Conservation (phyloP, 441 rosid genomes). For the Croton setiger region DNA sequence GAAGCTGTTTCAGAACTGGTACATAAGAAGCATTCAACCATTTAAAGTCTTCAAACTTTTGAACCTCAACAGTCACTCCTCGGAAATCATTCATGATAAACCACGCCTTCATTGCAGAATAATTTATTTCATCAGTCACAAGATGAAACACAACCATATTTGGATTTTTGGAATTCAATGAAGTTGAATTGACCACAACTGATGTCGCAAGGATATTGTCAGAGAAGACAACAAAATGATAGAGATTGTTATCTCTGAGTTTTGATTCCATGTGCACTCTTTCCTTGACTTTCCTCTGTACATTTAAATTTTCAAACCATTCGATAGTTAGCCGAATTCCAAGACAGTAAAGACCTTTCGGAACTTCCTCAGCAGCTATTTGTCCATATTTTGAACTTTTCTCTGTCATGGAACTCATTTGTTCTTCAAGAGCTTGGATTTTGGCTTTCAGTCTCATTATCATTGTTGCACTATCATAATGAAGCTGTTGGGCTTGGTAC, state of each 20-base stretch:
- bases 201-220: slow-evolving; percentile 87
- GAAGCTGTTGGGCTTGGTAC: slow-evolving; percentile 87
- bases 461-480: slow-evolving; percentile 96
- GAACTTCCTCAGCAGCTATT: slow-evolving; percentile 97
- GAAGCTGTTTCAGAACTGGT: slow-evolving; percentile 96
- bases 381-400: slow-evolving; percentile 95
- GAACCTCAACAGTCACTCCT: slow-evolving; percentile 91
- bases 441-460: slow-evolving; percentile 92
- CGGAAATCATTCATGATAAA: slow-evolving; percentile 59
- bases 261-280: slow-evolving; percentile 39
- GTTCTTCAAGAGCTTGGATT: slow-evolving; percentile 79
- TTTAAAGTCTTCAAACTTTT: slow-evolving; percentile 86
- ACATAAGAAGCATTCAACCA: slow-evolving; percentile 98
- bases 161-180: slow-evolving; percentile 60
- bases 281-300: slow-evolving; percentile 44
- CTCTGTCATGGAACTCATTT: slow-evolving; percentile 60
- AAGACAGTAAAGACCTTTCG: slow-evolving; percentile 92
- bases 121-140: slow-evolving; percentile 91
- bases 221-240: slow-evolving; percentile 74
- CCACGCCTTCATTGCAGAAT: slow-evolving; percentile 92
- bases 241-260: slow-evolving; percentile 54
- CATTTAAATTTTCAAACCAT: slow-evolving; percentile 63
- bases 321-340: slow-evolving; percentile 81
- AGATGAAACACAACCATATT: slow-evolving; percentile 75
- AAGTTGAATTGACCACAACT: slow-evolving; percentile 75